These are phyloP conservation scores for Plenodomus tracheiphilus DNA, from an alignment of 2,329 filamentous ascomycete genomes.

Conservation along the genomic window DNA sequence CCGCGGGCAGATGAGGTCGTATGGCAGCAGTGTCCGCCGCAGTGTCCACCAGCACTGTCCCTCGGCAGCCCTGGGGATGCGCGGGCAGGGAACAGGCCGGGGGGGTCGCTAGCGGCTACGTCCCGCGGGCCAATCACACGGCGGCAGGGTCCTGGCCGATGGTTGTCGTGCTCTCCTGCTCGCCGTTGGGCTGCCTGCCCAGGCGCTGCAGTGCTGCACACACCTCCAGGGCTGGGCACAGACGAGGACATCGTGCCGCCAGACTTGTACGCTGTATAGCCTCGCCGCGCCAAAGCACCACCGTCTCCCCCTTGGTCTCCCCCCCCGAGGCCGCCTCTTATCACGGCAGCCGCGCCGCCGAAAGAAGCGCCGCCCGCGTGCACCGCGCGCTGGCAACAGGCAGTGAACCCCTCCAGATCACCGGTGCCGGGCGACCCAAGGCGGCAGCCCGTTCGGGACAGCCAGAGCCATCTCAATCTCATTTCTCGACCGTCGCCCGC, in stretches of 20 bases:
- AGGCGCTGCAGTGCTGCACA: no score
- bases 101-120: constrained; percentile 11
- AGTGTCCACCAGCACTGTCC: no score
- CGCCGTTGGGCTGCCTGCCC: constrained; percentile 18
- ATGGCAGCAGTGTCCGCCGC: constrained; percentile 7
- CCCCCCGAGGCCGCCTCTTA: constrained; percentile 1
- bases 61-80: no score
- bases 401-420: constrained; percentile 24
- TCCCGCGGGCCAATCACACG: constrained; percentile 18
- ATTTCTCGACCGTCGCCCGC: constrained; percentile 28
- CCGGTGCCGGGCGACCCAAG: constrained; percentile 18
- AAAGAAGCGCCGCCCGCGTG: background rate
- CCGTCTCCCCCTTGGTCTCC: constrained; percentile 1
- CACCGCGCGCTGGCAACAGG: no score
- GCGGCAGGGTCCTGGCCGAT: constrained; percentile 8
- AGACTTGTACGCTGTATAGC: background rate
- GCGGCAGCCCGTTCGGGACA: constrained; percentile 25
- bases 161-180: constrained; percentile 12
- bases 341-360: background rate
- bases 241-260: constrained; percentile 5
- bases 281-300: constrained; percentile 6
- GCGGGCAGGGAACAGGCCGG: constrained; percentile 12
- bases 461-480: constrained; percentile 38
- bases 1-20: constrained; percentile 7
- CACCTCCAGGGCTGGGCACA: no score